Evolutionary conservation across 495 filamentous ascomycete species (phyloP), one percentile per base, ranked within the genome.

Genomic region (Penicillium steckii): DNA sequence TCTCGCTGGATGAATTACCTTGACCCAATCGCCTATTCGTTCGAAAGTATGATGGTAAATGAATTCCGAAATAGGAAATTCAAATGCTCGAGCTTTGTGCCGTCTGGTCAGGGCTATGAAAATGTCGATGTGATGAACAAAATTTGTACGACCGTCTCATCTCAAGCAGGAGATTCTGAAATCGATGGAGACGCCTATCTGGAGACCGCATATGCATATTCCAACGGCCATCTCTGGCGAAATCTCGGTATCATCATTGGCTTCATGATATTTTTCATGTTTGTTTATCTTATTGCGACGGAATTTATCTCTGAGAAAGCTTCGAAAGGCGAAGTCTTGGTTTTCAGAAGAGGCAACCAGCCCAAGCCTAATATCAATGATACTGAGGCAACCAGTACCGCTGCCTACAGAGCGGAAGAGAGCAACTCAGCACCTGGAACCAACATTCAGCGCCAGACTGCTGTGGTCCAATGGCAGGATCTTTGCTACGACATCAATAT

Each of bases 401-500:
- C 4, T 2, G 21, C 62, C 65, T 17, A 40, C 10, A 6, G 18
- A 19, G 35, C 8, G 17, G 66, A 68, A 24, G 48, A 72, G 10
- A 13, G n/a, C 3, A 10, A n/a, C 35, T 5, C 18, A 19, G 18
- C 15, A 4, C 15, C 35, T 40, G 35, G 35, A 3, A 12, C 35
- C 35, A 40, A 21, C 4, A 40, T 40, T 19, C 18, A 19, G 35
- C n/a, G 18, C 4, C 35, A 40, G 21, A 40, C 35, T 3, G 35
- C 15, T 18, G 12, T 21, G 4, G 18, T 40, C 18, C 35, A 40
- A 57, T 96, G 91, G 91, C 82, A 84, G 48, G 78, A 91, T 62
- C 85, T 95, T 3, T 87, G 83, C 67, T 96, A 93, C 61, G 89
- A 94, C 52, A 86, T 96, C 72, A 90, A 92, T 69, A 88, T 95